A percentile compares a stretch with the other conserved stretches of the same genome.
These are phyloP conservation scores for Talaromyces sp. DNA, from an alignment of 2,329 filamentous ascomycete genomes.

Conservation along the genomic window DNA sequence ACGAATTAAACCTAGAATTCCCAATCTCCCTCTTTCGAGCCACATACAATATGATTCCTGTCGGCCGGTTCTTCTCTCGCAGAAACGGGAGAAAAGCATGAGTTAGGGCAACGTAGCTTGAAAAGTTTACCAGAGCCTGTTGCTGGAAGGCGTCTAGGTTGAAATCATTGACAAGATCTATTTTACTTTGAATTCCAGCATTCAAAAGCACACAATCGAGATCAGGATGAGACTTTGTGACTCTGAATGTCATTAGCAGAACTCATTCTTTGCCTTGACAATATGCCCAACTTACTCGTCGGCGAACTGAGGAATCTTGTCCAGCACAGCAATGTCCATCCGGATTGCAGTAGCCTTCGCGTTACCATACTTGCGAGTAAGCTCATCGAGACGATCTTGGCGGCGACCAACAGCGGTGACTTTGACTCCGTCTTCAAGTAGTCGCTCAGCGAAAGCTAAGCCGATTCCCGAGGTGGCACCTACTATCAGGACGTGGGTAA, in stretches of 20 bases:
- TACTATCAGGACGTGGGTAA: conserved; percentile 53
- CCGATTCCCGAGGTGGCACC: conserved; percentile 52
- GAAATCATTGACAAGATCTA: conserved; percentile 45
- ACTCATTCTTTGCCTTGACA: too few relatives aligned
- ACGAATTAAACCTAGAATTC: too few relatives aligned
- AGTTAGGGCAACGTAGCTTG: not conserved
- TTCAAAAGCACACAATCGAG: conserved; percentile 50
- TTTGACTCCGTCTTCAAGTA: conserved; percentile 46
- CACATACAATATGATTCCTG: not conserved
- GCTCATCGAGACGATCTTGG: conserved; percentile 46
- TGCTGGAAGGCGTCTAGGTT: conserved; percentile 40
- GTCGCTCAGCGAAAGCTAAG: conserved; percentile 43
- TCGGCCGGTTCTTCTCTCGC: not conserved
- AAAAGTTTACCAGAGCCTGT: conserved; percentile 41
- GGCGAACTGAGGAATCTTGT: conserved; percentile 7
- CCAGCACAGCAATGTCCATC: conserved; percentile 47
- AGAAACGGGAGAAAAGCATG: not conserved
- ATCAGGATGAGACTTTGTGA: conserved; percentile 37
- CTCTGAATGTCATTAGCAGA: not conserved
- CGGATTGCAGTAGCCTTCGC: conserved; percentile 37
- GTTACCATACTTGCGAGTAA: conserved; percentile 43
- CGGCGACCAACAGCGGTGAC: conserved; percentile 56
- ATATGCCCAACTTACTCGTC: not conserved
- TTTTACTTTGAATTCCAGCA: conserved; percentile 47
- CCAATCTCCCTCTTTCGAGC: not conserved